Evolutionary conservation across 2,329 filamentous ascomycete genomes (phyloP).

Genomic region (Helotiales sp.): DNA sequence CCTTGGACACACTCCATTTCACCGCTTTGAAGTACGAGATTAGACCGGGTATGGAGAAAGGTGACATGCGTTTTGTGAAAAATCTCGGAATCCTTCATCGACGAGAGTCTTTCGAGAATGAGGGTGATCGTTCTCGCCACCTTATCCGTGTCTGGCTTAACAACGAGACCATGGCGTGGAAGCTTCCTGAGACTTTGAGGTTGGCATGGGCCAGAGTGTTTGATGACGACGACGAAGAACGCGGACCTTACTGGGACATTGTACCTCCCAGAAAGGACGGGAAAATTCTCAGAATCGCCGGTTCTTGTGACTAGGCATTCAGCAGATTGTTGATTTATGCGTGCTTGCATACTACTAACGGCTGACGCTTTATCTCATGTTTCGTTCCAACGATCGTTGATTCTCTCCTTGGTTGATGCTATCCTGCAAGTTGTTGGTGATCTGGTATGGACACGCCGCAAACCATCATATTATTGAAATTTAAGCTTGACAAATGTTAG

Average conservation of each 20-base stretch:
- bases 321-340: no score
- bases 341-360: no score
- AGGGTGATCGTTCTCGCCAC: constrained; percentile 5
- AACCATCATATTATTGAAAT: no score
- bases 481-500: no score
- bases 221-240: background rate
- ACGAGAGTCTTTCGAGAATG: constrained; percentile 13
- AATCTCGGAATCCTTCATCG: constrained; percentile 14
- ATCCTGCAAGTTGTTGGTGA: no score
- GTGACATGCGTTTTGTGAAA: constrained; percentile 17
- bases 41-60: constrained; percentile 7
- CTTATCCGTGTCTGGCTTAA: constrained; percentile 17
- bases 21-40: constrained; percentile 6
- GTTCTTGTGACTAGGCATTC: no score
- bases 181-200: constrained; percentile 9
- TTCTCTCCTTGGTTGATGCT: no score
- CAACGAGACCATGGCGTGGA: constrained; percentile 8
- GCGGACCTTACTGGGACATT: background rate
- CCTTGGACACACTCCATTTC: constrained; percentile 13
- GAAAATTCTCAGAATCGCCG: no score
- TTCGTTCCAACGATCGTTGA: no score
- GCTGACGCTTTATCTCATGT: no score
- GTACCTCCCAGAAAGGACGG: background rate
- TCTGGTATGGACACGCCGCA: no score
- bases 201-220: background rate